Conservation (phyloP, 768 basidiomycete species). For the Lactifluus subvellereus region DNA sequence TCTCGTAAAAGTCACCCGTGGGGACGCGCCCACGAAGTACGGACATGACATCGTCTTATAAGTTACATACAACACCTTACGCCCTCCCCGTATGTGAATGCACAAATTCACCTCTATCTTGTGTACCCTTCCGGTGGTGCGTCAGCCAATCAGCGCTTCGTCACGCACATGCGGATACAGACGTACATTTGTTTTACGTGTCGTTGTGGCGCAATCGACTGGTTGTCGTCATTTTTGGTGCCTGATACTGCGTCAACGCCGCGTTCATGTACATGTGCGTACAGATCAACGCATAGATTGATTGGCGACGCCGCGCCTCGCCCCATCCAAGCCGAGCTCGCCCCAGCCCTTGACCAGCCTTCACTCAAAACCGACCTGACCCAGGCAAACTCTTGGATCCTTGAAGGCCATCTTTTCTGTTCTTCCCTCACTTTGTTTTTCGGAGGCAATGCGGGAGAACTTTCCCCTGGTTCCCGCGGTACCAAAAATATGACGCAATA, state of each 20-base stretch:
- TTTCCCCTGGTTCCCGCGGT: background rate
- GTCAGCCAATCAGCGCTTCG: background rate
- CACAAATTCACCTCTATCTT: background rate
- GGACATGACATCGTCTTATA: background rate
- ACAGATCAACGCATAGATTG: background rate
- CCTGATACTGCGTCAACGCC: conserved; percentile 3
- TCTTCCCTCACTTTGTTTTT: background rate
- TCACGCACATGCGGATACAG: background rate
- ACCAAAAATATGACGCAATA: background rate
- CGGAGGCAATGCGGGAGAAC: background rate
- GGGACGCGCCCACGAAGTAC: background rate
- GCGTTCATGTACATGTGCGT: background rate
- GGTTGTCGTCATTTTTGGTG: conserved; percentile 5
- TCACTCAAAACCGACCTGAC: background rate
- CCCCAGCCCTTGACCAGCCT: conserved; percentile 9
- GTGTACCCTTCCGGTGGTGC: background rate
- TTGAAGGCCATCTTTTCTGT: background rate
- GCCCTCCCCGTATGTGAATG: background rate
- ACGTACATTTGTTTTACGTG: conserved; percentile 1
- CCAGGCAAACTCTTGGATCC: background rate
- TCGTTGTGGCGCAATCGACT: background rate
- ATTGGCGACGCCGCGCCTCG: conserved; percentile 9
- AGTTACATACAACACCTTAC: background rate
- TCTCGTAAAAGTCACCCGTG: conserved; percentile 9
- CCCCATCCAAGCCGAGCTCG: conserved; percentile 5